These are phyloP conservation scores for Symbiodinium natans DNA, from an alignment of 73 alveolate species.

Conservation along the genomic window DNA sequence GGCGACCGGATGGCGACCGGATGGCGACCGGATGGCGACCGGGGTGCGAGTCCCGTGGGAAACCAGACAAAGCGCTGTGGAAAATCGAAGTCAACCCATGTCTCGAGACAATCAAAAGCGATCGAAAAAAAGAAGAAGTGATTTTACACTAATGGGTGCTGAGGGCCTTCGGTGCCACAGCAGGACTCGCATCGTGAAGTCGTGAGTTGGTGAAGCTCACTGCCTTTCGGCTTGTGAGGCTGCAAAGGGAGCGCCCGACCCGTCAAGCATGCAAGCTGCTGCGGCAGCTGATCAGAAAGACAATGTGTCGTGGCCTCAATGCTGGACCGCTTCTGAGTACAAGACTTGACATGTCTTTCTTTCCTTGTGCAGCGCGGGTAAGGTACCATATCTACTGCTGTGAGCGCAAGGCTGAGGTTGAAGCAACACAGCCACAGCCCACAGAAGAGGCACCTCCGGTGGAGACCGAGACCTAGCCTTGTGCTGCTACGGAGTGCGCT, in stretches of 20 bases:
- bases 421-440: neutral
- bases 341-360: no score
- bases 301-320: constrained; percentile 50
- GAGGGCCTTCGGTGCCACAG: no score
- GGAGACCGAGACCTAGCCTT: neutral
- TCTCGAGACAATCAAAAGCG: no score
- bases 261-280: constrained; percentile 34
- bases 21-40: no score
- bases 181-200: no score
- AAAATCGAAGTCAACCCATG: no score
- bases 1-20: no score
- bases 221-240: constrained; percentile 19
- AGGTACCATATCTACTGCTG: constrained; percentile 90
- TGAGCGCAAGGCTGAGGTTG: constrained; percentile 6
- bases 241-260: constrained; percentile 70
- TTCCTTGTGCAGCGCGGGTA: neutral
- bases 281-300: constrained; percentile 50
- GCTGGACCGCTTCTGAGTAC: neutral
- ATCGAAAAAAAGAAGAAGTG: no score
- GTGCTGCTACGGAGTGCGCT: neutral
- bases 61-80: no score
- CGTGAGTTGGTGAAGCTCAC: no score
- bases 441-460: neutral
- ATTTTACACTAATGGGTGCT: no score
- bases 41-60: no score